Base-by-base conservation (phyloP, 2,329 filamentous ascomycete species). In the Emergomyces orientalis region DNA sequence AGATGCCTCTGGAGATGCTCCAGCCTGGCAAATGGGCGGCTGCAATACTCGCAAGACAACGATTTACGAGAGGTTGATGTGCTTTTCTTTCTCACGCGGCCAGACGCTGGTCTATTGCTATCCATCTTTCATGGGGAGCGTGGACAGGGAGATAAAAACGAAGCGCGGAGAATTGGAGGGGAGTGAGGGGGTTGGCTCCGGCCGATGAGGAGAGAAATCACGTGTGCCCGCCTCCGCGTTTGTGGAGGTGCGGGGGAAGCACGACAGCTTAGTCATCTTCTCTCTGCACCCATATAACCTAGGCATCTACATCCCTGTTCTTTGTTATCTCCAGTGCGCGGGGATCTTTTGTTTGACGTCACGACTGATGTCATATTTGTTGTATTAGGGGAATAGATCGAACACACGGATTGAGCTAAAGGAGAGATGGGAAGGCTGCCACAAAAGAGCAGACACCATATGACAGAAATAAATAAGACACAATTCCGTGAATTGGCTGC, bases 1-100 rank as follows among this genome's bases (percentile, higher is more conserved):
- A 80, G 77, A 75, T 80, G 78, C 68, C 78, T 75, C 75, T 80
- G 78, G 69, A 80, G 77, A 73, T 80, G 78, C 71, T 80, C 78
- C 65, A 80, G 69, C 59, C 78, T 76, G 62, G 77, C 78, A 70
- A 80, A 80, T 47, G 77, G 75, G 65, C 78, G 71, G 67, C 76
- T 78, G 70, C 78, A 80, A 66, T 79, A 79, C 69, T 79, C 77
- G 69, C 78, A 80, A 32, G 76, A 76, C 52, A 80, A 68, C 14
- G 78, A 79, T 69, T 79, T 80, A 63, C 76, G 75, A 69, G 78
- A 75, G 59, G 74, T 69, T 49, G 73, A 65, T 52, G 73, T 68
- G 61, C 67, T 67, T 69, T 78, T 78, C 72, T 77, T 78, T 70
- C 74, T 76, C 43, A 73, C 69, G 66, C 76, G 76, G 32, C 69